phyloP scores from a whole-genome alignment of 805 yeast genomes.

The Candida krabiensis region DNA sequence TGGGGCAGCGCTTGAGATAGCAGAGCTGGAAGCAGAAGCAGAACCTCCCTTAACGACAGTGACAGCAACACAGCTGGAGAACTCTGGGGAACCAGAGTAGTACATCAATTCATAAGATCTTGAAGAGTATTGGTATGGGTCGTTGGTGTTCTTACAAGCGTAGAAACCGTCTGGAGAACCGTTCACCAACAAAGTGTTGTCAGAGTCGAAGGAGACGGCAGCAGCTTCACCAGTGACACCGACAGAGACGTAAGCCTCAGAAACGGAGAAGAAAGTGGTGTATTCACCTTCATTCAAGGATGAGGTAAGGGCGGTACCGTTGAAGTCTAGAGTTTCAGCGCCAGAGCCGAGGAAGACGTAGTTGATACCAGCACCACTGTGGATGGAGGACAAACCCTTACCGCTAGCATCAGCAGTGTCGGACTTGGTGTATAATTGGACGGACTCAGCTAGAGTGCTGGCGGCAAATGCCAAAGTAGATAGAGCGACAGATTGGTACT shows the following conservation, averaged over 20 bases:
- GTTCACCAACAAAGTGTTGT: constrained; percentile 27
- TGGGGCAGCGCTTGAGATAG: constrained; percentile 4
- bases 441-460: constrained; percentile 7
- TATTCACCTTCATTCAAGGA: neutral
- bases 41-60: constrained; percentile 6
- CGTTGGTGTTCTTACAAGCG: constrained; percentile 41
- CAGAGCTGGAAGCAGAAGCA: constrained; percentile 5
- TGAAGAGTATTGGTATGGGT: constrained; percentile 40
- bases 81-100: constrained; percentile 24
- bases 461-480: constrained; percentile 8
- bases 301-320: constrained; percentile 6
- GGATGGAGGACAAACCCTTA: constrained; percentile 32
- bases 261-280: constrained; percentile 8
- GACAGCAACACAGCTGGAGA: constrained; percentile 11
- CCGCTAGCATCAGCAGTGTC: constrained; percentile 27
- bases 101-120: constrained; percentile 28
- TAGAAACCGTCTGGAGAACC: constrained; percentile 34
- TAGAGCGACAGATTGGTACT: constrained; percentile 6
- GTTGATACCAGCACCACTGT: constrained; percentile 49
- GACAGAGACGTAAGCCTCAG: constrained; percentile 5
- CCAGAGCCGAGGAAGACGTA: constrained; percentile 36
- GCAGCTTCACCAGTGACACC: constrained; percentile 1
- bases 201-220: constrained; percentile 6
- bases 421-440: constrained; percentile 27
- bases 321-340: constrained; percentile 25